Conservation (phyloP, 164 flowering plant species). For the Echeveria elegans region DNA sequence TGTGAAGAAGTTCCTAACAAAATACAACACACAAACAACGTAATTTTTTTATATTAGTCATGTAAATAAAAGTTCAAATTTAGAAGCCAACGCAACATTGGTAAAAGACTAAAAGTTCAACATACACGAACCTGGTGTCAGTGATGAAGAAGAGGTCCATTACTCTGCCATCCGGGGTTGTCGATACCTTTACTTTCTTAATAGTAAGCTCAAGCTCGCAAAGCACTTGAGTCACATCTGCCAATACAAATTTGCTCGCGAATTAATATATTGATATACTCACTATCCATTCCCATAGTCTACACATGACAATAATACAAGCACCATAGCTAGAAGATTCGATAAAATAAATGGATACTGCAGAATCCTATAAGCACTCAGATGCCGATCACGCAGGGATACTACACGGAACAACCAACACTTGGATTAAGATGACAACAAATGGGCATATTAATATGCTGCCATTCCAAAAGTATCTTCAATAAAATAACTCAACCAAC, state of each 20-base stretch:
- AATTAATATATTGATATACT: not conserved
- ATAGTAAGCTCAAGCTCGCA: slow-evolving; percentile 59
- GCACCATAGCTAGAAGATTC: not conserved
- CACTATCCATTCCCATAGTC: not conserved
- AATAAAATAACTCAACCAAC: slow-evolving; percentile 5
- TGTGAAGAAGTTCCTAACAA: slow-evolving; percentile 61
- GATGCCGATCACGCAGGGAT: not conserved
- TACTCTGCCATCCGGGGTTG: slow-evolving; percentile 68
- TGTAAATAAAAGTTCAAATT: not conserved
- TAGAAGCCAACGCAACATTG: not conserved
- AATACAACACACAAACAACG: too few relatives aligned
- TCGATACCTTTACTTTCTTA: slow-evolving; percentile 57
- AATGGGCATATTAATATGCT: slow-evolving; percentile 2
- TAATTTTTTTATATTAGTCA: too few relatives aligned
- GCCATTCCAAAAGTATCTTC: not conserved
- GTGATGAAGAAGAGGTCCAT: slow-evolving; percentile 69
- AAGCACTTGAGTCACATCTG: slow-evolving; percentile 59
- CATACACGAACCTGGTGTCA: slow-evolving; percentile 41
- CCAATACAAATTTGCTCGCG: slow-evolving; percentile 6
- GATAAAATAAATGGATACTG: not conserved
- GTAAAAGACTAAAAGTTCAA: not conserved
- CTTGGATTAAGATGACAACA: not conserved
- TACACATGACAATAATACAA: not conserved
- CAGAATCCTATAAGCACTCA: not conserved
- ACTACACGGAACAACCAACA: not conserved